These are phyloP conservation scores for Camelina laxa DNA, from an alignment of 345 rosid species.

Conservation along the genomic window DNA sequence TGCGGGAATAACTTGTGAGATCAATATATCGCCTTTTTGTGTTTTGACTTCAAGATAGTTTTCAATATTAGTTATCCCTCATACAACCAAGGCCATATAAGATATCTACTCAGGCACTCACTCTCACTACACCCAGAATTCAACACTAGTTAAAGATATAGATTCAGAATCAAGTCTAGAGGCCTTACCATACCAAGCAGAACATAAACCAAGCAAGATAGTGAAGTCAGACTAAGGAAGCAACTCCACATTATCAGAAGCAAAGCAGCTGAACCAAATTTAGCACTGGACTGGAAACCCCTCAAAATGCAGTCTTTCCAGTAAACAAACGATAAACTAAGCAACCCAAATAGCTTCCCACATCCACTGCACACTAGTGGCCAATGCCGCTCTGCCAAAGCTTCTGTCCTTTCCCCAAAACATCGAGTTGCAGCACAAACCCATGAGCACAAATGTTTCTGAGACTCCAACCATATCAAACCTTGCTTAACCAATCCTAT, in stretches of 20 bases:
- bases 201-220: conserved; percentile 81
- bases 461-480: conserved; percentile 80
- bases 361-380: conserved; percentile 77
- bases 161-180: conserved; percentile 8
- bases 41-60: neutral
- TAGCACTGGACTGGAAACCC: conserved; percentile 71
- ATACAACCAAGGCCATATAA: conserved; percentile 1
- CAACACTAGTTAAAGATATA: neutral
- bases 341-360: conserved; percentile 50
- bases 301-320: conserved; percentile 75
- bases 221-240: conserved; percentile 90
- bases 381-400: conserved; percentile 76
- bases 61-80: neutral
- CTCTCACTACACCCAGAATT: neutral
- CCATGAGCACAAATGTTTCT: conserved; percentile 59
- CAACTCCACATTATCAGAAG: conserved; percentile 95
- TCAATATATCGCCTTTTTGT: neutral
- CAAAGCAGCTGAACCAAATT: conserved; percentile 82
- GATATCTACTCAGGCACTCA: neutral
- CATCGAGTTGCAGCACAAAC: conserved; percentile 48
- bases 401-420: conserved; percentile 57
- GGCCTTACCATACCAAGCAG: conserved; percentile 86
- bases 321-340: conserved; percentile 53
- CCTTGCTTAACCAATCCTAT: conserved; percentile 82
- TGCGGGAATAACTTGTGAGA: neutral